Evolutionary conservation across 1,284 basidiomycete genomes (phyloP), one percentile per base, ranked within the genome.

Genomic region (Spongiforma sp.): DNA sequence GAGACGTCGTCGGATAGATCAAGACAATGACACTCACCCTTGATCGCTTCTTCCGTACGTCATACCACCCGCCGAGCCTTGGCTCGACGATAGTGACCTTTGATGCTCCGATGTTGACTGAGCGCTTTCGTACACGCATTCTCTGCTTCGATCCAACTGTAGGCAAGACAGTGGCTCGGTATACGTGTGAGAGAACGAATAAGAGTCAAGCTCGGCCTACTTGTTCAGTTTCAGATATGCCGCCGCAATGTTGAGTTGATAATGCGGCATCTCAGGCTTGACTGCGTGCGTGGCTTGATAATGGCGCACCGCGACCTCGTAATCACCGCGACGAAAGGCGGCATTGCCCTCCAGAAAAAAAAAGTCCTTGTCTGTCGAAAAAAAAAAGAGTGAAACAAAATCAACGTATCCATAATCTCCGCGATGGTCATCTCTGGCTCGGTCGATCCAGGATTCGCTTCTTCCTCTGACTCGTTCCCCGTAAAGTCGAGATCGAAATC

Each of bases 91-190:
- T 83, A 91, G 63, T 87, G 82, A 2, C 87, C 89, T 70, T 91
- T 90, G 50, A 84, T 83, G 62, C 86, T 89, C 46, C 80, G 80
- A 68, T 91, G 89, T 66, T 90, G 88, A 36, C 77, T 69, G 12
- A 90, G 78, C 3, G 88, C 87, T 63, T 81, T 78, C 4, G 87
- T 84, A 66, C 89, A 91, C 4, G 89, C 89, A 33, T 82, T 79
- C 72, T 90, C 89, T 2, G 89, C 89, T 69, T 85, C 85, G 55
- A 87, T 84, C 86, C 86, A 90, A 66, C 89, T 90, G 67, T 60
- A 70, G 64, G 43, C 36, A 66, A 54, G n/a, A n/a, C n/a, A n/a
- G n/a, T n/a, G 62, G 65, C 60, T 71, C 59, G 69, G 62, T 64
- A 62, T 67, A 56, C 64, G 48, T 50, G 61, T 60, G 43, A 41